phyloP scores from a whole-genome alignment of 345 rosid species.

The Raphanus raphanistrum region DNA sequence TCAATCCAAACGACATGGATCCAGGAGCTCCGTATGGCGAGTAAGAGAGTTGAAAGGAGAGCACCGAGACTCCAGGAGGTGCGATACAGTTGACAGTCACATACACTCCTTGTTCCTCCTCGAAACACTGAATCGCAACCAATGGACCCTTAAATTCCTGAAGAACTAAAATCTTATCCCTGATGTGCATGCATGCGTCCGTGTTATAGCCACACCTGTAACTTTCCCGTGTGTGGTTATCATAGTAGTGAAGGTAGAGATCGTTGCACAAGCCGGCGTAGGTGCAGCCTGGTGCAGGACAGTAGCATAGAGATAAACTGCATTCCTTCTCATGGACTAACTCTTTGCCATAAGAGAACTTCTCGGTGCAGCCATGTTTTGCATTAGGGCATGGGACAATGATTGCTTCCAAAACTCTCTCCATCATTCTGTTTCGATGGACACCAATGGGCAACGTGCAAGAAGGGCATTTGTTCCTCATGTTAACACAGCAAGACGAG shows the following conservation, averaged over 20 bases:
- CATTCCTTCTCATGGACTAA: not conserved
- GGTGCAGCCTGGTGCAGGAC: not conserved
- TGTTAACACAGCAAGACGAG: not conserved
- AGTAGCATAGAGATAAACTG: not conserved
- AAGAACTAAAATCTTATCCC: not conserved
- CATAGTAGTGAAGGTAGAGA: too few species aligned
- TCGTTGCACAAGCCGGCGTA: too few species aligned
- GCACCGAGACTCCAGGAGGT: not conserved
- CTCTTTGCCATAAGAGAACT: conserved; percentile 10
- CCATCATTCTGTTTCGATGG: not conserved
- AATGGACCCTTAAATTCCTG: conserved; percentile 7
- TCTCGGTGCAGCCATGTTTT: not conserved
- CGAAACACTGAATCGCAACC: conserved; percentile 30
- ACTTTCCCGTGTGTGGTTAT: not conserved
- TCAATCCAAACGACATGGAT: not conserved
- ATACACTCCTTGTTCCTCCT: conserved; percentile 22
- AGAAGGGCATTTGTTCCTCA: not conserved
- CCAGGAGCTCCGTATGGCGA: not conserved
- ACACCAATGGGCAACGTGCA: not conserved
- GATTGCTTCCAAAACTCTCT: not conserved
- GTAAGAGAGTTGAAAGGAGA: not conserved
- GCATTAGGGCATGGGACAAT: not conserved
- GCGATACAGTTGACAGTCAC: conserved; percentile 27
- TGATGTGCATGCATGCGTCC: not conserved
- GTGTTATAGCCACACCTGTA: not conserved